phyloP scores from a whole-genome alignment of 2,329 filamentous ascomycete genomes.

The Aureobasidium subglaciale region DNA sequence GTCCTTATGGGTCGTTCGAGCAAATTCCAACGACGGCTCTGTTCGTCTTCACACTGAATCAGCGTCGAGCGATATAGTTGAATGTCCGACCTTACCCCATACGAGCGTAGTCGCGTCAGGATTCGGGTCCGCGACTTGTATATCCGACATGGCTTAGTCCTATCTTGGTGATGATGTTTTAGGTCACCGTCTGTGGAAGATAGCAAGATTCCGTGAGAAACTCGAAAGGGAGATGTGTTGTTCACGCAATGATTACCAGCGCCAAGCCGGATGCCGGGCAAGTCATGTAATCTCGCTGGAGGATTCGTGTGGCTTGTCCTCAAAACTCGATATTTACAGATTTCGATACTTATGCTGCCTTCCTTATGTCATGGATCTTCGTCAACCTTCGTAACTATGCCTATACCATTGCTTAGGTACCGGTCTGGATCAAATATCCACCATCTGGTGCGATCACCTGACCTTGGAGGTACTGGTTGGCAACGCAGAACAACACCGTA shows the following conservation, averaged over 20 bases:
- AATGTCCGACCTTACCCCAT: not conserved
- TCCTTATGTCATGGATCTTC: not conserved
- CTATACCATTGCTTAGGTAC: slow-evolving; percentile 15
- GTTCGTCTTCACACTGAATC: not conserved
- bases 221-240: not conserved
- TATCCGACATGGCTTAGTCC: not conserved
- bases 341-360: not conserved
- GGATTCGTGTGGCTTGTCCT: too few relatives aligned
- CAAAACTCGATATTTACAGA: too few relatives aligned
- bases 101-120: not conserved
- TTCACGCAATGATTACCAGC: not conserved
- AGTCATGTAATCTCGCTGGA: too few relatives aligned
- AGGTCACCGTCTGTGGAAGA: too few relatives aligned
- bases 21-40: not conserved
- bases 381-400: not conserved
- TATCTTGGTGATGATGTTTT: not conserved
- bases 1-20: not conserved
- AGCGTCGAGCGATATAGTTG: not conserved
- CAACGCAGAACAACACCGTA: slow-evolving; percentile 24
- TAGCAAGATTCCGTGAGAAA: too few relatives aligned
- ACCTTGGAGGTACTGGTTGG: slow-evolving; percentile 44
- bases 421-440: slow-evolving; percentile 42
- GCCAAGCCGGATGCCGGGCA: not conserved
- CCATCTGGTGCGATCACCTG: slow-evolving; percentile 48
- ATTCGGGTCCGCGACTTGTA: not conserved